Evolutionary conservation across 2,329 filamentous ascomycete genomes (phyloP).

Genomic region (Dactylellina haptotyla): DNA sequence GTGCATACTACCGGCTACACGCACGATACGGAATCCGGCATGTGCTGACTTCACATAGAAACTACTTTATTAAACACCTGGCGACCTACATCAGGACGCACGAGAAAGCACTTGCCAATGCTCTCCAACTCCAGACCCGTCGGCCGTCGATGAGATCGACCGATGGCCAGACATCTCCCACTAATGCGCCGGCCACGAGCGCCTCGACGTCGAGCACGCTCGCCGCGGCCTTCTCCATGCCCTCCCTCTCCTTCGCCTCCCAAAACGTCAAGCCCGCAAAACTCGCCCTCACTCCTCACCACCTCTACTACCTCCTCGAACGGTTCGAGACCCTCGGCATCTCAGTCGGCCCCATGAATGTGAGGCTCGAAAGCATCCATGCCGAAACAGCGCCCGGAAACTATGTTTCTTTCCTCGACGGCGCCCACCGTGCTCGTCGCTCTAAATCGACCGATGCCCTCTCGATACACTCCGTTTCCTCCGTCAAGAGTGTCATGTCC

Average conservation of each 20-base stretch:
- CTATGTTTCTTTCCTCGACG: conserved; percentile 87
- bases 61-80: conserved; percentile 84
- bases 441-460: conserved; percentile 83
- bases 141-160: conserved; percentile 27
- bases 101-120: conserved; percentile 96
- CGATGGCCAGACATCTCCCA: conserved; percentile 55
- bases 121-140: conserved; percentile 76
- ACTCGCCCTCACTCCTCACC: conserved; percentile 90
- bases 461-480: conserved; percentile 94
- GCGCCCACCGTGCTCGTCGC: conserved; percentile 63
- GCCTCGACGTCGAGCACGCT: conserved; percentile 77
- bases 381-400: conserved; percentile 85
- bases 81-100: conserved; percentile 96
- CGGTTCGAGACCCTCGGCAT: conserved; percentile 94
- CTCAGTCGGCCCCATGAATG: conserved; percentile 92
- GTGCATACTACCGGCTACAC: conserved; percentile 12
- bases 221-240: conserved; percentile 85
- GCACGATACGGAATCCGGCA: background rate
- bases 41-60: conserved; percentile 38
- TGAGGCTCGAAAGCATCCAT: conserved; percentile 92
- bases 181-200: conserved; percentile 64
- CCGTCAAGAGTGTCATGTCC: conserved; percentile 96
- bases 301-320: conserved; percentile 94
- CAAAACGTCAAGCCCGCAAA: conserved; percentile 88
- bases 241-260: conserved; percentile 84